Percentiles rank a stretch among this genome's conserved stretches.
Evolutionary conservation across 176 grass and related monocot genomes (phyloP).

Genomic region (Cocos nucifera): DNA sequence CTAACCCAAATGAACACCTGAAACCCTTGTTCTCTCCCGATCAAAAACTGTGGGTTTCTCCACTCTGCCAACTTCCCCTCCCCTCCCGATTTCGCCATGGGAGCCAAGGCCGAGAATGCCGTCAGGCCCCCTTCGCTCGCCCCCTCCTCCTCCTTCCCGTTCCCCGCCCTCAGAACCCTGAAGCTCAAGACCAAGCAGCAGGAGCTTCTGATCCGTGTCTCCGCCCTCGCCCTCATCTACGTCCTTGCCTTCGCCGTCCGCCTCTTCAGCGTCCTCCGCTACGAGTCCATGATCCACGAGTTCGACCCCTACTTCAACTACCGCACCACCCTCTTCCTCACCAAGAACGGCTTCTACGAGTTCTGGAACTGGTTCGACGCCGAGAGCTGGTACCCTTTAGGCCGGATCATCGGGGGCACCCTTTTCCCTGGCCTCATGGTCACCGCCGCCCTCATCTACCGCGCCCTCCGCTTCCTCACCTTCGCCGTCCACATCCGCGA

Average conservation of each 20-base stretch:
- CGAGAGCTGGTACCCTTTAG: slow-evolving; percentile 98
- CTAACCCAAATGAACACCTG: too few relatives aligned
- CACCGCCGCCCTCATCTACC: slow-evolving; percentile 78
- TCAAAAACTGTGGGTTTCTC: background rate
- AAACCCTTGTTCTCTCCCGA: background rate
- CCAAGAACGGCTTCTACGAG: slow-evolving; percentile 60
- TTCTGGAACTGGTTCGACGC: slow-evolving; percentile 99
- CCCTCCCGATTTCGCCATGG: slow-evolving; percentile 14
- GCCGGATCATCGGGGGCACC: slow-evolving; percentile 84
- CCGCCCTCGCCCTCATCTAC: slow-evolving; percentile 86
- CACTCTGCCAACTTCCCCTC: slow-evolving; percentile 2
- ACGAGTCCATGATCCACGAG: slow-evolving; percentile 99
- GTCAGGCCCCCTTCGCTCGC: slow-evolving; percentile 18
- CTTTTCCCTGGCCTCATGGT: slow-evolving; percentile 96
- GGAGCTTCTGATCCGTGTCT: slow-evolving; percentile 85
- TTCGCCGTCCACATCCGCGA: slow-evolving; percentile 89
- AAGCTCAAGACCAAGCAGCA: slow-evolving; percentile 97
- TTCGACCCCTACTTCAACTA: slow-evolving; percentile 99
- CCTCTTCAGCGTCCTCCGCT: slow-evolving; percentile 96
- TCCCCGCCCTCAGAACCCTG: slow-evolving; percentile 38
- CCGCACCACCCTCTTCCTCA: slow-evolving; percentile 94
- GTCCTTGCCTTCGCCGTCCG: slow-evolving; percentile 85
- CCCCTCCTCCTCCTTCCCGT: slow-evolving; percentile 19
- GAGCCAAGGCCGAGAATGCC: slow-evolving; percentile 27
- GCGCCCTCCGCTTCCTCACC: slow-evolving; percentile 66